A percentile compares a stretch with the other conserved stretches of the same genome.
Evolutionary conservation across 176 grass and related monocot genomes (phyloP).

Genomic region (barley (Hordeum vulgare)): MorexV3_pseudomolecules_assembly NC_058520.1:515234970-515235469

Average conservation of each 20-base stretch:
- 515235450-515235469: not conserved
- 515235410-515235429: not conserved
- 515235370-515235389: conserved; percentile 18
- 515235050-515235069: conserved; percentile 31
- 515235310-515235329: conserved; percentile 32
- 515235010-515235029: conserved; percentile 16
- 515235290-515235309: not conserved
- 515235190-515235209: conserved; percentile 23
- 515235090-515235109: conserved; percentile 20
- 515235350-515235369: not conserved
- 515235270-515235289: not conserved
- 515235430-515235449: not conserved
- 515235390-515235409: not conserved
- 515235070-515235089: conserved; percentile 24
- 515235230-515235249: not conserved
- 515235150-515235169: conserved; percentile 40
- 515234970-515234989: conserved; percentile 43
- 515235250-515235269: not conserved
- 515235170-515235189: conserved; percentile 32
- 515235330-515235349: conserved; percentile 29
- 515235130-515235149: conserved; percentile 37
- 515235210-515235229: not conserved
- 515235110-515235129: conserved; percentile 48
- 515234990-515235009: not conserved
- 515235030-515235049: conserved; percentile 44